Conservation (phyloP, 371 early-diverging fungal genomes). For the Phascolomyces articulosus region DNA sequence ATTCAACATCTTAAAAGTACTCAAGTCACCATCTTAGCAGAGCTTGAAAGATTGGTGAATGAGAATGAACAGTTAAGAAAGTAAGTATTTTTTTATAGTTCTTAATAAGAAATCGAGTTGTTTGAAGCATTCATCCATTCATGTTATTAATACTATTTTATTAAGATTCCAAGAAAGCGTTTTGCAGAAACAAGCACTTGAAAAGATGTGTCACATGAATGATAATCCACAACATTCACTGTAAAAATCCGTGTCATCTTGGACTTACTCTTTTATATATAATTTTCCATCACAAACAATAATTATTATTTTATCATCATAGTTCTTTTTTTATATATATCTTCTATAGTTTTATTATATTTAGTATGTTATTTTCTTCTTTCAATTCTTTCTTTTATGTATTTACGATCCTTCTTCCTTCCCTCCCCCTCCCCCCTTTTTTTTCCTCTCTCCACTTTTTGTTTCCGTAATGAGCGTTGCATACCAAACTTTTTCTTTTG, state of each 20-base stretch:
- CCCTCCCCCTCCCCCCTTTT: conserved; percentile 7
- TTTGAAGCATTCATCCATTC: too few relatives aligned
- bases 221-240: conserved; percentile 13
- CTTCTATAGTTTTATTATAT: conserved; percentile 12
- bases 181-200: conserved; percentile 26
- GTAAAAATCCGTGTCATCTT: too few relatives aligned
- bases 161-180: conserved; percentile 29
- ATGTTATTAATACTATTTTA: too few relatives aligned
- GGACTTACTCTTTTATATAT: too few relatives aligned
- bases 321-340: neutral
- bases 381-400: neutral
- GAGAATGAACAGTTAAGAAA: conserved; percentile 55
- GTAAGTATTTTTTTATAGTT: too few relatives aligned
- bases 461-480: conserved; percentile 10
- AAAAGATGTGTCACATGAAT: conserved; percentile 26
- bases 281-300: too few relatives aligned
- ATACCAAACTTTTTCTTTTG: conserved; percentile 8
- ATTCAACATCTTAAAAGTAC: conserved; percentile 51
- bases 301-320: neutral
- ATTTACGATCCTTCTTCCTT: too few relatives aligned
- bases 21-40: conserved; percentile 42
- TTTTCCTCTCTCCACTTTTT: neutral
- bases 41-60: conserved; percentile 40
- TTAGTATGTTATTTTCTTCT: neutral
- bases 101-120: too few relatives aligned